Base-by-base conservation (phyloP, 1,284 basidiomycete species). In the Ganoderma sp. region DNA sequence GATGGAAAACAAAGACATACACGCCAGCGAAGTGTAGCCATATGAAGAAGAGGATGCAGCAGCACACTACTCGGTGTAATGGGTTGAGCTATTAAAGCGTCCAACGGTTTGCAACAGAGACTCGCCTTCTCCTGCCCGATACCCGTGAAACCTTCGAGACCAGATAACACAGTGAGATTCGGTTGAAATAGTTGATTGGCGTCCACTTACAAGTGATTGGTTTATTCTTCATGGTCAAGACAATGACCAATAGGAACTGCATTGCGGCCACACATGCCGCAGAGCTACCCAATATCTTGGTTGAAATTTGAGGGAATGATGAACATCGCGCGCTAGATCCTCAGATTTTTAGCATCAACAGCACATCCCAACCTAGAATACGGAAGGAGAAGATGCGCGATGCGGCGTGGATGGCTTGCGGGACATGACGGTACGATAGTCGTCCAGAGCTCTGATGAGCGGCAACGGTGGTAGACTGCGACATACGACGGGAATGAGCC, bases 181-280 rank as follows among this genome's bases (percentile, higher is more conserved):
- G 5, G 17, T 17, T 19, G 56, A 48, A 9, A 17, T 25, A 2
- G 8, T 12, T 28, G 22, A 32, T 0, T 17, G 14, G 17, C 15
- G 6, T 19, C 0, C 0, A 74, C 78, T 73, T 65, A 79, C 79
- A 76, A 22, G 80, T 79, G 48, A 84, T 77, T 43, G 81, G 65
- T 69, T 82, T 84, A 74, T 84, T 84, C 75, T 81, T 82, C 60
- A 78, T 74, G 0, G 81, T 78, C 3, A 84, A 74, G 32, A 77
- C 79, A 39, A 83, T 78, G 32, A 83, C 79, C 45, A 84, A 73
- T 2, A 81, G 81, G 7, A 83, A 70, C 67, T 84, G 83, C 2
- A 74, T 75, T 0, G 78, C 78, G 15, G 79, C 79, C 28, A 82
- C 74, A 71, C 78, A 77, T 6, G 77, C 81, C 6, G 80, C 71